These are phyloP conservation scores for Paraphaeosphaeria minitans DNA, from an alignment of 2,329 filamentous ascomycete species.

Conservation along the genomic window DNA sequence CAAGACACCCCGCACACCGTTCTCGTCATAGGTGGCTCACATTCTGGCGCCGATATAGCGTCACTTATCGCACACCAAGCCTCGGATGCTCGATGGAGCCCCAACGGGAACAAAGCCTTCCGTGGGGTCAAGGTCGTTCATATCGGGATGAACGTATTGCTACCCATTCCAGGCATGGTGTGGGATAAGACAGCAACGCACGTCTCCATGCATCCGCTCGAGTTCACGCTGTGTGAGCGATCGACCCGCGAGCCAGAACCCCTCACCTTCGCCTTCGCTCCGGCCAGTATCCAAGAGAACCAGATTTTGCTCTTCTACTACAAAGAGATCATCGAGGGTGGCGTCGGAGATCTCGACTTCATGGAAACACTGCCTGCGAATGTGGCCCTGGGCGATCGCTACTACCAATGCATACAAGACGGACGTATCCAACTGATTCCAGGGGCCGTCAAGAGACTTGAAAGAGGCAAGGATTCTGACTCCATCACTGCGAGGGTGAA, in stretches of 20 bases:
- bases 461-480: background rate
- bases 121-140: slow-evolving; percentile 61
- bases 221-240: slow-evolving; percentile 37
- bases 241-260: slow-evolving; percentile 30
- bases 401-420: slow-evolving; percentile 72
- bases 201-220: slow-evolving; percentile 11
- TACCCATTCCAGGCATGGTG: slow-evolving; percentile 64
- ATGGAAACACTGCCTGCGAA: slow-evolving; percentile 60
- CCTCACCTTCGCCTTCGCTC: slow-evolving; percentile 10
- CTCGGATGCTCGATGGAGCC: slow-evolving; percentile 64
- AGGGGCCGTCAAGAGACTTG: slow-evolving; percentile 29
- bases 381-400: slow-evolving; percentile 70
- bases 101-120: slow-evolving; percentile 25
- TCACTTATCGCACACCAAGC: slow-evolving; percentile 70
- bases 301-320: slow-evolving; percentile 1
- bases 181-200: slow-evolving; percentile 20
- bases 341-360: slow-evolving; percentile 1
- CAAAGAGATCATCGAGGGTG: slow-evolving; percentile 10
- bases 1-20: slow-evolving; percentile 40
- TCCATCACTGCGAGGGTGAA: slow-evolving; percentile 4
- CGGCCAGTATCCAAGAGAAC: slow-evolving; percentile 2
- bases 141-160: slow-evolving; percentile 68
- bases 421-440: slow-evolving; percentile 47
- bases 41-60: slow-evolving; percentile 77
- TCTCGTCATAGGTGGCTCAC: slow-evolving; percentile 74